Evolutionary conservation across 768 basidiomycete genomes (phyloP), one percentile per base, ranked within the genome.

Genomic region (Podaxis rugospora): DNA sequence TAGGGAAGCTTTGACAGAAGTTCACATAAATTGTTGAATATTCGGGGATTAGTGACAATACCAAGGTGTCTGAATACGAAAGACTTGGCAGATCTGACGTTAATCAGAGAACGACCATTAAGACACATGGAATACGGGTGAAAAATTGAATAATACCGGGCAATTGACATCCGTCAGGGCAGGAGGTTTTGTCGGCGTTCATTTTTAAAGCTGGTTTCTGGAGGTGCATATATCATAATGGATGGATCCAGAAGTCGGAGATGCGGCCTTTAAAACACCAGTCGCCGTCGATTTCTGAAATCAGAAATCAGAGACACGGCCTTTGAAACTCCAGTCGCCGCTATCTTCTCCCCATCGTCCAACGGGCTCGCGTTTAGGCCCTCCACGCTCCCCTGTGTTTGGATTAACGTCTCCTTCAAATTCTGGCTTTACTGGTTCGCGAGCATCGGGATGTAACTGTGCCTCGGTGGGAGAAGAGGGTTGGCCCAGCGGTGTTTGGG

Each of bases 211-310:
- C 32, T 7, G 7, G 32, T 32, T 32, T 32, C 32, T 7, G 7
- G 32, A 32, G 32, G 32, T 32, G 9, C 7, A 9, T 32, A 9
- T 32, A 9, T 32, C 28, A 7, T 9, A 6, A 32, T 7, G 28
- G 6, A 9, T 32, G 28, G 28, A 51, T 35, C 68, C 71, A 93
- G 73, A 94, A 94, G 76, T 94, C 93, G n/a, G 91, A 90, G 27
- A 92, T 91, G 25, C 92, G 80, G 10, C 93, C 93, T 67, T 91
- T 92, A 76, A 88, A 92, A 66, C 92, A 94, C 93, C 93, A 95
- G 68, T 95, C 93, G 2, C 89, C 89, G 49, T 80, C 78, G 57
- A 76, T 75, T 55, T 73, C 73, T 32, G 32, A 32, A 51, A 37
- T 68, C 71, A 94, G 73, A 94, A 94, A 76, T 94, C 93, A 18